Evolutionary conservation across 768 basidiomycete species (phyloP).

Genomic region (Trametes sanguinea): DNA sequence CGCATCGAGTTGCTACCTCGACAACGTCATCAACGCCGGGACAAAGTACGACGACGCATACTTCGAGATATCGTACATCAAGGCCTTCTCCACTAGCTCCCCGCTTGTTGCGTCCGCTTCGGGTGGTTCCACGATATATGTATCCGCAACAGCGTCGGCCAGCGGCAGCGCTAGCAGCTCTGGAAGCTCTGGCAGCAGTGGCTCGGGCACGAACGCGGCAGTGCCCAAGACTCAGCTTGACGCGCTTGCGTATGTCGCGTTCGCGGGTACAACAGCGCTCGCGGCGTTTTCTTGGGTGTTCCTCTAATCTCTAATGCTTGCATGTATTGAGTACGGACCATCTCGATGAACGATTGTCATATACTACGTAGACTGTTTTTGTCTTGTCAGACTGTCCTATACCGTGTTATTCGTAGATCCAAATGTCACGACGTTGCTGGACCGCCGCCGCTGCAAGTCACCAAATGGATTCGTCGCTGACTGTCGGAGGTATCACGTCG

Average conservation of each 20-base stretch:
- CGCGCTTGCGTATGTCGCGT: not conserved
- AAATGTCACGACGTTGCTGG: too few relatives aligned
- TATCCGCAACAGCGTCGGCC: slow-evolving; percentile 17
- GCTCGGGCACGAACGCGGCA: not conserved
- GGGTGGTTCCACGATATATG: slow-evolving; percentile 10
- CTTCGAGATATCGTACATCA: slow-evolving; percentile 64
- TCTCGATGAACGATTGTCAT: too few relatives aligned
- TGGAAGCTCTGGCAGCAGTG: not conserved
- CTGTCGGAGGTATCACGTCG: too few relatives aligned
- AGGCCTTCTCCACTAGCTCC: slow-evolving; percentile 45
- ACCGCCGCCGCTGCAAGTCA: too few relatives aligned
- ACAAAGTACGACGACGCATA: slow-evolving; percentile 50
- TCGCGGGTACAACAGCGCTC: slow-evolving; percentile 4
- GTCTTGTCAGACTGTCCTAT: too few relatives aligned
- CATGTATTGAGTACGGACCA: too few relatives aligned
- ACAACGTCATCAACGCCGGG: slow-evolving; percentile 50
- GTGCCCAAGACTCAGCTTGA: not conserved
- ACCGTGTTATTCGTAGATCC: too few relatives aligned
- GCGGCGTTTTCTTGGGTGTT: slow-evolving; percentile 13
- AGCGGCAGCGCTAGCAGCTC: not conserved
- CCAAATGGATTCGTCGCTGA: too few relatives aligned
- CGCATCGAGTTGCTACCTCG: slow-evolving; percentile 43
- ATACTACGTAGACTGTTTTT: too few relatives aligned
- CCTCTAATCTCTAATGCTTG: not conserved
- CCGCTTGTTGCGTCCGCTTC: slow-evolving; percentile 13